Percentiles rank a stretch among this genome's conserved stretches.
phyloP scores from a whole-genome alignment of 75 land plant genomes.

The Azolla pinnata region DNA sequence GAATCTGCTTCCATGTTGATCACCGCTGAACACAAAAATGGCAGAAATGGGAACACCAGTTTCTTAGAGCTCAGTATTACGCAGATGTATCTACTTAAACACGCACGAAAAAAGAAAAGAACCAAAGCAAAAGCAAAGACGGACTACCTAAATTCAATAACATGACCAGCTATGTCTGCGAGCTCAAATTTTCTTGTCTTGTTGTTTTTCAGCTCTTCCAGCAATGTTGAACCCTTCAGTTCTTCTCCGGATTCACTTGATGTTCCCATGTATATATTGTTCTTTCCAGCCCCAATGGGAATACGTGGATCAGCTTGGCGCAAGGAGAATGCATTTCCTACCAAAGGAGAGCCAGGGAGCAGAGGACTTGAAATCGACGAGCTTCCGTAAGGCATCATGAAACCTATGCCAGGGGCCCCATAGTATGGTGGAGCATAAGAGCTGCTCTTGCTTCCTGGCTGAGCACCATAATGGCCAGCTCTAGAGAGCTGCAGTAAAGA shows the following conservation, averaged over 20 bases:
- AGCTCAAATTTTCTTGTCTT: constrained; percentile 77
- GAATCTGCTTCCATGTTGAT: constrained; percentile 96
- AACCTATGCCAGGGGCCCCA: constrained; percentile 38
- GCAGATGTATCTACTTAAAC: background rate
- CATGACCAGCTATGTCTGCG: constrained; percentile 79
- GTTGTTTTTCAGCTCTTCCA: constrained; percentile 89
- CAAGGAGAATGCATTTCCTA: constrained; percentile 30
- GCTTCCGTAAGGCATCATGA: constrained; percentile 42
- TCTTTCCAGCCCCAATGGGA: constrained; percentile 40
- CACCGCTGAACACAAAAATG: constrained; percentile 44
- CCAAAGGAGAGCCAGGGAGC: constrained; percentile 47
- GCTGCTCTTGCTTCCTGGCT: constrained; percentile 29
- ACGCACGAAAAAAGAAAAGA: background rate
- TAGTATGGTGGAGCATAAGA: constrained; percentile 36
- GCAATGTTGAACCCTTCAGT: constrained; percentile 41
- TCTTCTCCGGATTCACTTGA: constrained; percentile 36
- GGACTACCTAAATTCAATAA: constrained; percentile 82
- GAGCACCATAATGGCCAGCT: constrained; percentile 27
- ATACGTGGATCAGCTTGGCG: constrained; percentile 46
- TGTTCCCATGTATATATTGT: too few species aligned
- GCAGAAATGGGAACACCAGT: background rate
- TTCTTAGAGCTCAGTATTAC: background rate
- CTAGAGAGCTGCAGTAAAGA: constrained; percentile 34
- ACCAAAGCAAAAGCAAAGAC: background rate
- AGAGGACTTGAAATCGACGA: constrained; percentile 42